Base-by-base conservation (phyloP, 2,329 filamentous ascomycete genomes). In the Exserohilum rostratum region DNA sequence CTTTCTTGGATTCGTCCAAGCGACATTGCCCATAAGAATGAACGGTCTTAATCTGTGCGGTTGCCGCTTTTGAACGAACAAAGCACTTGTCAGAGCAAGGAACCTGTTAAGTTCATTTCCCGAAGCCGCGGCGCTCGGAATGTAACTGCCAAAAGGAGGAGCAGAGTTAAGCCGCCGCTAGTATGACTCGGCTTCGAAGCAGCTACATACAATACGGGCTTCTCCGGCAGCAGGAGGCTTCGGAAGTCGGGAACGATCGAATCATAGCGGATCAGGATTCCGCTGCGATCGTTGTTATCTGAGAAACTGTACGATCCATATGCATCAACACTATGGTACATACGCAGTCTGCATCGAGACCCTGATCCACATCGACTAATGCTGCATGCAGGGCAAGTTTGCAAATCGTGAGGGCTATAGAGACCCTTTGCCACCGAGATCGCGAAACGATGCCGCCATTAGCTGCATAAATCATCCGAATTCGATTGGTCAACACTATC, bases 1-100 rank as follows among this genome's bases (percentile, higher is more conserved):
- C 39, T 25, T n/a, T 11, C 15, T n/a, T 43, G n/a, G 27, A 15
- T 30, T 43, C 7, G 15, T 3, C 3, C 1, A 18, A 7, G 10
- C 9, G 27, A 30, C 4, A 1, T 43, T 30, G 5, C 11, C 3
- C 17, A 43, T n/a, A 33, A 56, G 22, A 25, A 7, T 67, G 12
- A 53, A 57, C 15, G 33, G 51, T 15, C 49, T 15, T 12, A 65
- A 61, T 25, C 42, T 65, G 5, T 7, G 34, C 6, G 48, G 37
- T 9, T 27, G 9, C 12, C 1, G 29, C 27, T 15, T 43, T 15
- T n/a, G 18, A 20, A 31, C 25, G 27, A n/a, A 10, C 39, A 12
- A 30, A 2, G 10, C n/a, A 29, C 39, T 12, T 7, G 12, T 30
- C 17, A 9, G 39, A 17, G 37, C 11, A 20, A 17, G 22, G 22